Evolutionary conservation across 805 yeast genomes (phyloP).

Genomic region (Yueomyces sinensis): DNA sequence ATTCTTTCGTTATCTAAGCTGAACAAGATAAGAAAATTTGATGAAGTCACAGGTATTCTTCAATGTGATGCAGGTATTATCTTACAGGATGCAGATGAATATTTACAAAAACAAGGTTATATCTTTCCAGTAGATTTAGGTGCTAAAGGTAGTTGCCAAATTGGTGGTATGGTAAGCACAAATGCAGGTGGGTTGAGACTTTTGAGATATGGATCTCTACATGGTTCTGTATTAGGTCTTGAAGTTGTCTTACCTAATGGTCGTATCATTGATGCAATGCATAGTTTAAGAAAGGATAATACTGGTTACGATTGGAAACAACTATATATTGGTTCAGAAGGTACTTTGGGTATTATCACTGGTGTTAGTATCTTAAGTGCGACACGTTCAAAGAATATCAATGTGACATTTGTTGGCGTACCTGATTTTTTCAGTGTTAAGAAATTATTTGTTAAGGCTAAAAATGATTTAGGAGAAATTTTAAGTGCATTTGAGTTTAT

Average conservation of each 20-base stretch:
- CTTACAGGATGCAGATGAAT: slow-evolving; percentile 73
- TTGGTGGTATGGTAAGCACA: slow-evolving; percentile 91
- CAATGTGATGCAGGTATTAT: slow-evolving; percentile 88
- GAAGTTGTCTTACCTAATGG: slow-evolving; percentile 94
- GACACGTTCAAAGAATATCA: slow-evolving; percentile 70
- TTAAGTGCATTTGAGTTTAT: slow-evolving; percentile 89
- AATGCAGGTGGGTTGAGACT: slow-evolving; percentile 93
- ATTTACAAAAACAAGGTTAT: slow-evolving; percentile 65
- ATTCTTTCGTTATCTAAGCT: slow-evolving; percentile 55
- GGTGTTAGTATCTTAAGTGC: slow-evolving; percentile 87
- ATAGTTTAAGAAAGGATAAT: slow-evolving; percentile 83
- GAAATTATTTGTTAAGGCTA: slow-evolving; percentile 66
- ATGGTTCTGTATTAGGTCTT: slow-evolving; percentile 81
- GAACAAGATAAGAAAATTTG: slow-evolving; percentile 74
- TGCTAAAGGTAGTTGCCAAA: slow-evolving; percentile 93
- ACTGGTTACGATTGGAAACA: slow-evolving; percentile 93
- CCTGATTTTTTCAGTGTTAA: slow-evolving; percentile 75
- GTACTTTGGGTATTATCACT: slow-evolving; percentile 81
- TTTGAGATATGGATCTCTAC: slow-evolving; percentile 80
- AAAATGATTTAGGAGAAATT: slow-evolving; percentile 67
- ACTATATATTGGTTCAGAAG: slow-evolving; percentile 87
- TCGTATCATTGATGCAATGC: slow-evolving; percentile 62
- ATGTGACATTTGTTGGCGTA: slow-evolving; percentile 81
- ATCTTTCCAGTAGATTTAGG: slow-evolving; percentile 91
- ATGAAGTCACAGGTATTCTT: slow-evolving; percentile 67